A percentile compares a stretch with the other conserved stretches of the same genome.
phyloP scores from a whole-genome alignment of 164 flowering plant genomes.

The Echeveria elegans region DNA sequence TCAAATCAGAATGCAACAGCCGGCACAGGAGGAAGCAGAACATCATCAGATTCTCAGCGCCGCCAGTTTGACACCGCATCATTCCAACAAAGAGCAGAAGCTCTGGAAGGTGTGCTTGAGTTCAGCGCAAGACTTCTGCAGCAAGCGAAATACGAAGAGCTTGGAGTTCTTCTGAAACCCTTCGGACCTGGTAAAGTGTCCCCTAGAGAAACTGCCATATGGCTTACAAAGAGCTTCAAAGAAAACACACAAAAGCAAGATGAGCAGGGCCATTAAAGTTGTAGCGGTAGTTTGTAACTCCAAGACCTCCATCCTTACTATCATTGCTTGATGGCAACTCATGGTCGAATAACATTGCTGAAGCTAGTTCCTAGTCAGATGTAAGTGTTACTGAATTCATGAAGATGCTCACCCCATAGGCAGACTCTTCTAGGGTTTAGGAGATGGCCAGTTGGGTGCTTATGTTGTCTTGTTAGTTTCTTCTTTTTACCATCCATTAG shows the following conservation, averaged over 20 bases:
- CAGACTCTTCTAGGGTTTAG: too few relatives aligned
- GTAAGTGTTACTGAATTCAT: too few relatives aligned
- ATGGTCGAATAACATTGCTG: background rate
- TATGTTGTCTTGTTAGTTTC: too few relatives aligned
- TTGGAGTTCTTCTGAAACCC: slow-evolving; percentile 77
- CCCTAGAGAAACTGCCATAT: slow-evolving; percentile 94
- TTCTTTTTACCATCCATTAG: too few relatives aligned
- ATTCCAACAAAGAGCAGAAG: slow-evolving; percentile 94
- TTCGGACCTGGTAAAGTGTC: slow-evolving; percentile 93
- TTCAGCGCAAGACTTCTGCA: slow-evolving; percentile 84
- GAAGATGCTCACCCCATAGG: too few relatives aligned
- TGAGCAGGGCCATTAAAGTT: background rate
- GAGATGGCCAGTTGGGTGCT: too few relatives aligned
- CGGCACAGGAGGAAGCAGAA: slow-evolving; percentile 38
- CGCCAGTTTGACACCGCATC: slow-evolving; percentile 69
- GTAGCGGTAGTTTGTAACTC: background rate
- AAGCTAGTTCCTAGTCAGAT: background rate
- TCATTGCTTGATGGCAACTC: too few relatives aligned
- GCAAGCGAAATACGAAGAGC: slow-evolving; percentile 78
- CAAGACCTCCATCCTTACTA: background rate
- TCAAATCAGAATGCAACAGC: slow-evolving; percentile 45
- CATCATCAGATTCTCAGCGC: slow-evolving; percentile 43
- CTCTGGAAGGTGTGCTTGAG: slow-evolving; percentile 93
- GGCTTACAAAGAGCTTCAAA: slow-evolving; percentile 94
- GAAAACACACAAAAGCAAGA: slow-evolving; percentile 29